Percentiles rank a stretch among this genome's conserved stretches.
Conservation (phyloP, 352 stramenopile species). For the Pythium angustatum region DNA sequence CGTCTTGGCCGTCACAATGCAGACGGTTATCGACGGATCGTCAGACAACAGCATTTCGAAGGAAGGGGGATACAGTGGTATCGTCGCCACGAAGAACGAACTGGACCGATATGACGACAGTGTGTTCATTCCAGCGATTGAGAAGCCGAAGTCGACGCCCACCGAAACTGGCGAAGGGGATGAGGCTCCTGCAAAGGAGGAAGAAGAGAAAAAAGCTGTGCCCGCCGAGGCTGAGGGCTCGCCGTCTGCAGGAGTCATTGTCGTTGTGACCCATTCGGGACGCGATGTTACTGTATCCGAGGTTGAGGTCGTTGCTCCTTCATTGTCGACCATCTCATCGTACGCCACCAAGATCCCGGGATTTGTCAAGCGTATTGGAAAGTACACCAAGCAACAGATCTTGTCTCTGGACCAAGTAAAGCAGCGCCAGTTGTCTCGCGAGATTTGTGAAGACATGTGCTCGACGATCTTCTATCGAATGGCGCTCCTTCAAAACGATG, state of each 20-base stretch:
- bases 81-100: constrained; percentile 68
- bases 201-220: not conserved
- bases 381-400: constrained; percentile 76
- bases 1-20: constrained; percentile 77
- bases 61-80: constrained; percentile 76
- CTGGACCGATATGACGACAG: constrained; percentile 53
- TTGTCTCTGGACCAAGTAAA: constrained; percentile 58
- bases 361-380: constrained; percentile 70
- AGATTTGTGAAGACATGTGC: constrained; percentile 88
- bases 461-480: constrained; percentile 97
- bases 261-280: constrained; percentile 20
- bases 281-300: not conserved
- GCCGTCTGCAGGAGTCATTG: constrained; percentile 22
- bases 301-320: constrained; percentile 16
- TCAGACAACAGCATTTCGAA: constrained; percentile 83
- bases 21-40: constrained; percentile 88
- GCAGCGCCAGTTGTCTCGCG: constrained; percentile 65
- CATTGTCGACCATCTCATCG: constrained; percentile 26
- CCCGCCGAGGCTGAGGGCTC: constrained; percentile 6
- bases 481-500: constrained; percentile 53
- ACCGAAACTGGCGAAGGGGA: constrained; percentile 25
- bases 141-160: constrained; percentile 20
- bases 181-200: constrained; percentile 7
- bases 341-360: constrained; percentile 57
- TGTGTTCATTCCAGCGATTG: constrained; percentile 33